Conservation (phyloP, 495 filamentous ascomycete genomes). For the Platismatia glauca region DNA sequence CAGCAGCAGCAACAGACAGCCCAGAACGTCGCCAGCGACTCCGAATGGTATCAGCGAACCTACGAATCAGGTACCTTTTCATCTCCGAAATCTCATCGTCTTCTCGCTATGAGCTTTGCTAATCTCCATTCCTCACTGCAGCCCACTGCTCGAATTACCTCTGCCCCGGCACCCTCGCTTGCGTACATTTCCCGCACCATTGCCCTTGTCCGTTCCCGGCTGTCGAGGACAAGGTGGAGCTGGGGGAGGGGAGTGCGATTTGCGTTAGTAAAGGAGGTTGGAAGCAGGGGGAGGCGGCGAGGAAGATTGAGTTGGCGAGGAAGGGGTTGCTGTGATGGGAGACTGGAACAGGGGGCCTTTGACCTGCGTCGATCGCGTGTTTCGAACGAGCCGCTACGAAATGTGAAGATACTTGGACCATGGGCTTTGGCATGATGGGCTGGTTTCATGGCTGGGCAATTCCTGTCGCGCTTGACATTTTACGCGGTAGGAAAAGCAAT, state of each 20-base stretch:
- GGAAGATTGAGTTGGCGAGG: conserved; percentile 72
- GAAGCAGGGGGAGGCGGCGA: conserved; percentile 59
- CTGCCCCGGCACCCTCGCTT: conserved; percentile 83
- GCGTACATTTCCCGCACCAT: conserved; percentile 88
- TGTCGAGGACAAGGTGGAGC: conserved; percentile 81
- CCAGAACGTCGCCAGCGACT: conserved; percentile 73
- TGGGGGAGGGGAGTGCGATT: conserved; percentile 69
- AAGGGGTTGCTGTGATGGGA: conserved; percentile 65
- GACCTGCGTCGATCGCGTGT: background rate
- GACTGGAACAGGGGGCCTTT: no score
- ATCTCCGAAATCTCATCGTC: background rate
- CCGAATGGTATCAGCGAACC: conserved; percentile 61
- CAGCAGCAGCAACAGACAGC: conserved; percentile 54
- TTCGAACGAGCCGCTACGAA: no score
- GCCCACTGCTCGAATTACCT: conserved; percentile 80
- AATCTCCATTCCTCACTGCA: conserved; percentile 25
- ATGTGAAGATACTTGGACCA: no score
- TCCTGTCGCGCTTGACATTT: no score
- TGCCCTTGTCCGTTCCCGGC: conserved; percentile 79
- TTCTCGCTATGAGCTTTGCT: background rate
- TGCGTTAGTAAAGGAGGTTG: conserved; percentile 79
- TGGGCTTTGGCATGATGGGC: no score
- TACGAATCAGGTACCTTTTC: conserved; percentile 50
- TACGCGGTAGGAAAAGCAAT: no score
- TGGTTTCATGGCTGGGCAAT: no score